These are phyloP conservation scores for Aspergillus spinulosporus DNA, from an alignment of 2,329 filamentous ascomycete species.

Conservation along the genomic window DNA sequence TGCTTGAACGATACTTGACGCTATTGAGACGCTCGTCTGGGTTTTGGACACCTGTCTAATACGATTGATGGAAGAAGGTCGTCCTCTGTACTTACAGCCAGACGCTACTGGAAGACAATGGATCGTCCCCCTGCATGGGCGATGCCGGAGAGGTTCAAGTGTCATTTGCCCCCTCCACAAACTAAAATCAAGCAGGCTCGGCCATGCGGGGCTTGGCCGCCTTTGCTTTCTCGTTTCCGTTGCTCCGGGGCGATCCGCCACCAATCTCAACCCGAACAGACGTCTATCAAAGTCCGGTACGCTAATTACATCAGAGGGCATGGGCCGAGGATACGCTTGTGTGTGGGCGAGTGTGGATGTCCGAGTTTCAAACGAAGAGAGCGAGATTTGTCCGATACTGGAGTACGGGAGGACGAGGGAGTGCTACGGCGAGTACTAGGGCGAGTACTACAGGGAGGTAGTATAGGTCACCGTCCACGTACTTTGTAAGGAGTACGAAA, in stretches of 20 bases:
- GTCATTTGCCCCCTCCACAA: conserved; percentile 15
- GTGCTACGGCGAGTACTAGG: no score
- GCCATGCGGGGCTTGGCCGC: conserved; percentile 35
- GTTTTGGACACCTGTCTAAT: no score
- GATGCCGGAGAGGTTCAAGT: conserved; percentile 7
- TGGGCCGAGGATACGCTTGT: neutral
- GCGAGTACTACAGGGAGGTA: no score
- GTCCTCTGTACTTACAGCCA: no score
- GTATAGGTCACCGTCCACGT: no score
- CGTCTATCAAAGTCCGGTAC: neutral
- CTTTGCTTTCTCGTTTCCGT: conserved; percentile 31
- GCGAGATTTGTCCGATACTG: neutral
- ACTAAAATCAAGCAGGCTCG: conserved; percentile 25
- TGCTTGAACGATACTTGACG: no score
- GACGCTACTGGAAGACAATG: neutral
- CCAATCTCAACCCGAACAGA: neutral
- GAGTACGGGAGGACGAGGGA: no score
- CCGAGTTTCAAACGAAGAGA: neutral
- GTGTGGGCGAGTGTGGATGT: neutral
- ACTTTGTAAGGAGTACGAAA: neutral
- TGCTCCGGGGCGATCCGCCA: conserved; percentile 34
- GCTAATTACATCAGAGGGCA: neutral
- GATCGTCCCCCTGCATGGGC: conserved; percentile 13
- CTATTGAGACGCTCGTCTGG: no score
- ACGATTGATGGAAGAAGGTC: no score